Base-by-base conservation (phyloP, 1,139 yeast genomes). In the Sugiyamaella sp. region DNA sequence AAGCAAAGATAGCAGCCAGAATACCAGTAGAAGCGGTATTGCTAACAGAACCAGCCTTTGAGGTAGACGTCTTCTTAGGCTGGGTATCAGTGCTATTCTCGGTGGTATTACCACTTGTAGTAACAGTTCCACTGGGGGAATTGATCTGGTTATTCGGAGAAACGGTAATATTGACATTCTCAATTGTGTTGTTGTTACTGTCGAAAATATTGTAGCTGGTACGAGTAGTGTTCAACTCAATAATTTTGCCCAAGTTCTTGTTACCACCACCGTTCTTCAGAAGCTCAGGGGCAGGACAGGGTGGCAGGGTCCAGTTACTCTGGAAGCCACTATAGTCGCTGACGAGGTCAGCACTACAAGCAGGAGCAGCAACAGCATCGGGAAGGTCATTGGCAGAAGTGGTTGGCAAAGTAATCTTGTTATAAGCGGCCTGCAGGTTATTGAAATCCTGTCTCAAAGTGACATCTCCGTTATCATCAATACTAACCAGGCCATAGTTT, bases 401-500 rank as follows among this genome's bases (percentile, higher is more conserved):
- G 10, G 59, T 54, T 39, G 77, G 74, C 53, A 79, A 73, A 10
- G 71, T 55, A 49, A 78, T 68, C 44, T 53, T 49, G 45, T 72
- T 63, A 66, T 78, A 78, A 62, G 82, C 80, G 12, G 71, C 57
- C 69, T 80, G 73, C 64, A 86, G 77, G 64, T 84, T 80, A 58
- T 69, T 72, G 70, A 74, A 86, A 68, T 87, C 95, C 8, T 70
- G 68, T 57, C 77, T 71, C 51, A 79, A 74, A 42, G 75, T 70
- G 17, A 83, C 74, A 22, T 66, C 58, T 53, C 77, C 77, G 29
- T 65, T 62, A 42, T 64, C 67, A 51, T 73, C 74, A 53, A 86
- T 72, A 22, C 77, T 71, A 16, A 86, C 93, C 62, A 87, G 74
- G 33, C 95, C 95, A 64, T 85, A 87, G 67, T 83, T 72, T 66